Evolutionary conservation across 106 monocot genomes (phyloP).

Genomic region (Dendrobium chrysotoxum): DNA sequence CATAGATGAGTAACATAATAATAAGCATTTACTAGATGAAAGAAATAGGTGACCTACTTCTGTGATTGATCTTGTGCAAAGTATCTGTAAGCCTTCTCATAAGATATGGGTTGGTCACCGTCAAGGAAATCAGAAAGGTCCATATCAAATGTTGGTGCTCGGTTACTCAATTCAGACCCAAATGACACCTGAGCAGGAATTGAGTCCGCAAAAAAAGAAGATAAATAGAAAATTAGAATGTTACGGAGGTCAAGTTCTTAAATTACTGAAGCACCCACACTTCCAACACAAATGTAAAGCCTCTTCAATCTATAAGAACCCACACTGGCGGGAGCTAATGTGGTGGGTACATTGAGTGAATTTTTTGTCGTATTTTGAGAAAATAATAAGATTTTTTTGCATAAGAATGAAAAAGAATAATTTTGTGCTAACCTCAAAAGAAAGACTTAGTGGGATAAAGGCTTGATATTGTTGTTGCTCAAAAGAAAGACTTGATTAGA

Average conservation of each 20-base stretch:
- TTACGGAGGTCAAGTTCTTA: neutral
- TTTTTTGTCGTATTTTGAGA: too few species aligned
- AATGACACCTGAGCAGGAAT: slow-evolving; percentile 56
- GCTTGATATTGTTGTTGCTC: too few species aligned
- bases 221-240: neutral
- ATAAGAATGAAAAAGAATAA: too few species aligned
- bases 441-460: too few species aligned
- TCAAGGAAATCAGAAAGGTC: slow-evolving; percentile 69
- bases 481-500: too few species aligned
- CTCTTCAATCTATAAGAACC: neutral
- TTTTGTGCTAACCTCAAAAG: too few species aligned
- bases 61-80: slow-evolving; percentile 78
- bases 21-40: slow-evolving; percentile 4
- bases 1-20: neutral
- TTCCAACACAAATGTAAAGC: neutral
- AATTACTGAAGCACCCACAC: neutral
- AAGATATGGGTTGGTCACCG: slow-evolving; percentile 66
- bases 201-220: neutral
- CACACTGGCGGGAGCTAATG: too few species aligned
- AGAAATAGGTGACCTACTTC: slow-evolving; percentile 33
- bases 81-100: slow-evolving; percentile 52
- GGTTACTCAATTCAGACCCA: slow-evolving; percentile 86
- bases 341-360: too few species aligned
- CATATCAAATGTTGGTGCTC: slow-evolving; percentile 90
- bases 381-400: too few species aligned